Conservation (phyloP, 495 filamentous ascomycete genomes). For the Daldinia childiae region DNA sequence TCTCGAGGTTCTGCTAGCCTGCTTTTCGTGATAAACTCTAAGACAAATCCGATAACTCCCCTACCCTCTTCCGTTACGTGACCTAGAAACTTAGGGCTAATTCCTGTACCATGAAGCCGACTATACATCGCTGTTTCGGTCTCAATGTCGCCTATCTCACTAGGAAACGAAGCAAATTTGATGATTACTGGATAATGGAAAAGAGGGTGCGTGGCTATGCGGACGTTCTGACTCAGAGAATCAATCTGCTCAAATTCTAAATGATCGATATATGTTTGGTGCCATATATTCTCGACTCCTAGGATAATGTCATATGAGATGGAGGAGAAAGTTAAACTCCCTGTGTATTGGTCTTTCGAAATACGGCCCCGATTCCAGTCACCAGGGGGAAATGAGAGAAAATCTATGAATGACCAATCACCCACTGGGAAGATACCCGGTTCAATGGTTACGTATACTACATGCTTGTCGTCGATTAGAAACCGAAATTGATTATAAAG, state of each 20-base stretch:
- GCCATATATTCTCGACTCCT: constrained; percentile 38
- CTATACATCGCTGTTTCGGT: constrained; percentile 55
- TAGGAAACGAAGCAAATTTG: constrained; percentile 56
- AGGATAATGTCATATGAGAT: constrained; percentile 10
- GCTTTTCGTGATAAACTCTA: constrained; percentile 49
- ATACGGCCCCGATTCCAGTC: constrained; percentile 45
- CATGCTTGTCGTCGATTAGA: background rate
- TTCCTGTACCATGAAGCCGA: constrained; percentile 50
- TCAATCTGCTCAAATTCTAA: constrained; percentile 27
- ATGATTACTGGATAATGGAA: constrained; percentile 47
- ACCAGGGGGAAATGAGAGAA: constrained; percentile 27
- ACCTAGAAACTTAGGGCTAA: constrained; percentile 55
- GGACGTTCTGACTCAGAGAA: constrained; percentile 25
- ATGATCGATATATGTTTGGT: constrained; percentile 35
- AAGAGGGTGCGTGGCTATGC: constrained; percentile 27
- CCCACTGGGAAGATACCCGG: background rate
- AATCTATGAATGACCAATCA: background rate
- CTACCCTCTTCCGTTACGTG: constrained; percentile 55
- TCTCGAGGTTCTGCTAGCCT: constrained; percentile 49
- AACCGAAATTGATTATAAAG: background rate
- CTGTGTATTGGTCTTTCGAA: constrained; percentile 16
- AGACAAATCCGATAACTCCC: constrained; percentile 58
- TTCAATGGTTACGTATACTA: background rate
- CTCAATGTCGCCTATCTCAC: constrained; percentile 54
- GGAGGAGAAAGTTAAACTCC: constrained; percentile 20